Conservation (phyloP, 305 asterid genomes). For the Striga hermonthica region DNA sequence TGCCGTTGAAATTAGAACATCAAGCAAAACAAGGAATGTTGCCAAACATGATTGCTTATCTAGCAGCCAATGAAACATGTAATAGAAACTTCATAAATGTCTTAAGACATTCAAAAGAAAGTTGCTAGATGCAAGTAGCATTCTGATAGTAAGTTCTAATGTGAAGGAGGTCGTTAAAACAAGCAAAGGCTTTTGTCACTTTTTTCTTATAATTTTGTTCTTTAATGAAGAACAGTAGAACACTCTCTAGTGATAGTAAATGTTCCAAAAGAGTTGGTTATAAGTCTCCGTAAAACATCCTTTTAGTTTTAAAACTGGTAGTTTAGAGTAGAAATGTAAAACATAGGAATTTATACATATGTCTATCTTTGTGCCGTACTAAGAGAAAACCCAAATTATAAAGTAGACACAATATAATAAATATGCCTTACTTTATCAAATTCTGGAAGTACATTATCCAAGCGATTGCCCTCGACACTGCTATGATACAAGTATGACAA, state of each 20-base stretch:
- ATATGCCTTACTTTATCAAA: constrained; percentile 65
- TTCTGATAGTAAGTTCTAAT: too few species aligned
- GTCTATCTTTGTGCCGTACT: too few species aligned
- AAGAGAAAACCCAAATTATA: constrained; percentile 7
- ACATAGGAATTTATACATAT: too few species aligned
- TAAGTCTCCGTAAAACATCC: neutral
- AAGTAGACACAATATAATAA: constrained; percentile 20
- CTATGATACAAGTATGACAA: constrained; percentile 64
- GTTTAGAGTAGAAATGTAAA: too few species aligned
- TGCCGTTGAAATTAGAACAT: too few species aligned
- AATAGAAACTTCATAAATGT: too few species aligned
- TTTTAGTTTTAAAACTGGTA: neutral
- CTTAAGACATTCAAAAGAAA: too few species aligned
- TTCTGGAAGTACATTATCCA: constrained; percentile 68
- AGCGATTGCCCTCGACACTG: constrained; percentile 71
- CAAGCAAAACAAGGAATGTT: too few species aligned
- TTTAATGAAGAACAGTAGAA: neutral
- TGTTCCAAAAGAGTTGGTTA: neutral
- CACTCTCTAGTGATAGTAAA: neutral
- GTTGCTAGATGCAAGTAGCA: too few species aligned
- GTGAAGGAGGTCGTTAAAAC: too few species aligned
- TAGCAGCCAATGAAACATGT: too few species aligned
- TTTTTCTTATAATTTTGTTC: neutral
- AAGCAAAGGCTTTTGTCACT: neutral
- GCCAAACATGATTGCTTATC: too few species aligned